Base-by-base conservation (phyloP, 2,329 filamentous ascomycete genomes). In the Ambrosiella beaveri region DNA sequence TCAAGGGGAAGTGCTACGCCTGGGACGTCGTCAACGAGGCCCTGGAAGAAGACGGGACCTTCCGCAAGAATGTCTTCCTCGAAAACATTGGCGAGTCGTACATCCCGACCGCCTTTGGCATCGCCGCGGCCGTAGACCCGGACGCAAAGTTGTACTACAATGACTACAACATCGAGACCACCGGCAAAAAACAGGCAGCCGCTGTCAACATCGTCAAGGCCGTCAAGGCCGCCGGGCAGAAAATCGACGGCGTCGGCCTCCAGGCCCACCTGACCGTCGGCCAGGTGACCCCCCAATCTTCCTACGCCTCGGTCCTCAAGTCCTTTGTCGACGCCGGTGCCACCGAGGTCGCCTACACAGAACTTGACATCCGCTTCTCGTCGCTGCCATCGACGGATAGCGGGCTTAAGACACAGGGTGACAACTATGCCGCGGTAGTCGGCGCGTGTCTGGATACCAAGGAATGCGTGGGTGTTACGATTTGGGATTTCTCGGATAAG, bases 21-120 rank as follows among this genome's bases (percentile, higher is more conserved):
- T 85, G 80, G 80, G 81, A 85, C 58, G 81, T 85, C 0, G 74
- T 83, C 27, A 85, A 85, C 66, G 81, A 85, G 70, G 77, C 75
- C 3, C 71, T 81, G 45, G 73, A 76, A 59, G 80, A 83, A 17
- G 74, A 77, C 62, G 79, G 78, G 12, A 73, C 71, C 7, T 78
- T 71, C 68, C 71, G 79, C 58, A 64, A 71, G 59, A 72, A 68
- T 58, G 72, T 81, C 61, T 84, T 80, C 68, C 74, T 75, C 66
- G 66, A 72, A 37, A 73, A 73, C 38, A 73, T 84, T 15, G 79
- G 79, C 19, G 73, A 74, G 9, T 71, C 73, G 47, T 85, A 77
- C 68, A 74, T 84, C 58, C 70, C 74, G 9, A 70, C 80, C 47
- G 77, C 80, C 1, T 84, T 84, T 70, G 66, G 71, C 27, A 74